These are phyloP conservation scores for Salix viminalis DNA, from an alignment of 345 rosid genomes.

Conservation along the genomic window DNA sequence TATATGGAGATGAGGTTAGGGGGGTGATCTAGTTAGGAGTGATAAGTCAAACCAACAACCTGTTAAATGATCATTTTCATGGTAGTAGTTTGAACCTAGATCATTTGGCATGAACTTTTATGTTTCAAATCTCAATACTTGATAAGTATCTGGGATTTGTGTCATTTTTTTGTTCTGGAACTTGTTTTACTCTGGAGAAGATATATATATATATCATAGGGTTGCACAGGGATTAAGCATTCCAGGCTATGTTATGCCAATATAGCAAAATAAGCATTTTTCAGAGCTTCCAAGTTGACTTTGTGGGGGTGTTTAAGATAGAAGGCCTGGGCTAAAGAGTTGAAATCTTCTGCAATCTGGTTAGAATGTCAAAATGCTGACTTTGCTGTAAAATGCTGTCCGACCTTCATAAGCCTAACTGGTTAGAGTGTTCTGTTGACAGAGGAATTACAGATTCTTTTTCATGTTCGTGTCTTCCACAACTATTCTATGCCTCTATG, in stretches of 20 bases:
- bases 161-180: neutral
- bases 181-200: neutral
- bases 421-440: constrained; percentile 28
- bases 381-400: neutral
- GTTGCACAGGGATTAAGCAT: too few relatives aligned
- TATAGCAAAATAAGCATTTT: neutral
- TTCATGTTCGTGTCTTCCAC: constrained; percentile 92
- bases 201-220: too few relatives aligned
- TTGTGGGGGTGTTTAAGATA: neutral
- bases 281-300: neutral
- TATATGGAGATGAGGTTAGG: neutral
- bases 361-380: too few relatives aligned
- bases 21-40: neutral
- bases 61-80: neutral
- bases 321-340: neutral
- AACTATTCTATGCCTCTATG: constrained; percentile 74
- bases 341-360: neutral
- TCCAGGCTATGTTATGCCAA: neutral
- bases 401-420: constrained; percentile 10
- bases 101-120: neutral
- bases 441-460: constrained; percentile 94
- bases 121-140: neutral
- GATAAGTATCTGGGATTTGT: neutral
- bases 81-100: neutral
- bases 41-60: neutral